phyloP scores from a whole-genome alignment of 2,329 filamentous ascomycete species.

The Paradendryphiella salina region DNA sequence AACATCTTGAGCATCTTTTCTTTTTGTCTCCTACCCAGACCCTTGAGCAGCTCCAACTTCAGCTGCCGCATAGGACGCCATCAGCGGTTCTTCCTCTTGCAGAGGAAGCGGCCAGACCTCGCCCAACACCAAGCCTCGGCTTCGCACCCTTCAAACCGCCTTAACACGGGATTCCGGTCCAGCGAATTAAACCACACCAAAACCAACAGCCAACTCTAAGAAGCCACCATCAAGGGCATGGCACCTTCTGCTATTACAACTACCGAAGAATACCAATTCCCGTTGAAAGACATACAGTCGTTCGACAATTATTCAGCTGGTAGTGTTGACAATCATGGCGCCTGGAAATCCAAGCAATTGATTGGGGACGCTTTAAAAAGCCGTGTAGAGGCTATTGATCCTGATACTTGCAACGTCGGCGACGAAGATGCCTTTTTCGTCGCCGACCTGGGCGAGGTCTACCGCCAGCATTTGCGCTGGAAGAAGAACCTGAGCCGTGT shows the following conservation, averaged over 20 bases:
- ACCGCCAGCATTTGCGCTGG: conserved; percentile 98
- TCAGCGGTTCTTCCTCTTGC: conserved; percentile 98
- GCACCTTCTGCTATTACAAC: conserved; percentile 68
- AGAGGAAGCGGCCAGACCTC: conserved; percentile 98
- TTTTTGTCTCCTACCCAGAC: conserved; percentile 50
- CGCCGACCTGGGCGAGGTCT: conserved; percentile 95
- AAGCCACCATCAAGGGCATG: conserved; percentile 61
- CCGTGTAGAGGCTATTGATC: conserved; percentile 80
- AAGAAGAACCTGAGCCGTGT: conserved; percentile 90
- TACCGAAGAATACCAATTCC: conserved; percentile 48
- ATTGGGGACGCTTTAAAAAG: conserved; percentile 85
- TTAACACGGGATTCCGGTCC: conserved; percentile 63
- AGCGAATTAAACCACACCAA: conserved; percentile 14
- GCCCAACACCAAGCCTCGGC: conserved; percentile 81
- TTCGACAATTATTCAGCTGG: conserved; percentile 36
- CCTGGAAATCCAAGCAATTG: conserved; percentile 69
- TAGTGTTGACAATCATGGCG: conserved; percentile 53
- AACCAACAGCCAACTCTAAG: conserved; percentile 26
- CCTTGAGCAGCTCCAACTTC: conserved; percentile 65
- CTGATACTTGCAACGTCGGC: conserved; percentile 84
- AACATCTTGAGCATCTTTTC: conserved; percentile 49
- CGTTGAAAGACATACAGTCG: conserved; percentile 44
- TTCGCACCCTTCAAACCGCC: conserved; percentile 94
- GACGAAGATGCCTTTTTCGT: conserved; percentile 99
- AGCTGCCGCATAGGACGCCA: conserved; percentile 99